Percentiles rank a stretch among this genome's conserved stretches.
These are phyloP conservation scores for Cinnamomum micranthum DNA, from an alignment of 164 flowering plant genomes.

Conservation along the genomic window DNA sequence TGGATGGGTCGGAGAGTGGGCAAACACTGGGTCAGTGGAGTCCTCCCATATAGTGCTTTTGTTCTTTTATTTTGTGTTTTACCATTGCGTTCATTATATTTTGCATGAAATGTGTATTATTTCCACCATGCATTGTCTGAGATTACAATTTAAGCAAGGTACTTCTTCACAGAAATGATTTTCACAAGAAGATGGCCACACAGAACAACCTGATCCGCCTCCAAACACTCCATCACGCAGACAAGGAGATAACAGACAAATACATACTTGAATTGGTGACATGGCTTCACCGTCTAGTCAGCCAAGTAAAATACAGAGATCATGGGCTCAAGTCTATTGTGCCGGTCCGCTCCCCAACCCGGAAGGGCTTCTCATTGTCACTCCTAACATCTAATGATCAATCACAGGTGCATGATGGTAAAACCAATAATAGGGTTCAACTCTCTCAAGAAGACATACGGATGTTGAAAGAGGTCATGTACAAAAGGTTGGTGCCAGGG, in stretches of 20 bases:
- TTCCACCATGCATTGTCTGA: neutral
- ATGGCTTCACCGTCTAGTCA: slow-evolving; percentile 90
- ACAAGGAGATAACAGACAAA: slow-evolving; percentile 73
- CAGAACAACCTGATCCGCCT: slow-evolving; percentile 65
- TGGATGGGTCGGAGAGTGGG: slow-evolving; percentile 99
- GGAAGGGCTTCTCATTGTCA: slow-evolving; percentile 28
- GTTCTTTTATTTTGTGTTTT: neutral
- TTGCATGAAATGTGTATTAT: neutral
- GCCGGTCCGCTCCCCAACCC: slow-evolving; percentile 65
- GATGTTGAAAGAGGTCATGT: slow-evolving; percentile 71
- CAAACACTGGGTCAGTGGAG: slow-evolving; percentile 76
- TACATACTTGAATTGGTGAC: slow-evolving; percentile 74
- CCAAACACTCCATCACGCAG: slow-evolving; percentile 92
- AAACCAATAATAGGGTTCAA: neutral
- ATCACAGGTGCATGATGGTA: slow-evolving; percentile 15
- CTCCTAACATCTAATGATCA: slow-evolving; percentile 29
- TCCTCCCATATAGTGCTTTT: neutral
- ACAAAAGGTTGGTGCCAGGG: slow-evolving; percentile 73
- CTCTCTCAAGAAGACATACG: slow-evolving; percentile 70
- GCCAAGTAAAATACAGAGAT: slow-evolving; percentile 46
- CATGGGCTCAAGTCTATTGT: slow-evolving; percentile 62
- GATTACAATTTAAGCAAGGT: neutral
- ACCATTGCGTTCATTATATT: neutral
- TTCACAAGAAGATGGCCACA: slow-evolving; percentile 47
- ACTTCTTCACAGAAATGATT: slow-evolving; percentile 7